These are phyloP conservation scores for Wakefieldia striispora DNA, from an alignment of 768 basidiomycete species.

Conservation along the genomic window DNA sequence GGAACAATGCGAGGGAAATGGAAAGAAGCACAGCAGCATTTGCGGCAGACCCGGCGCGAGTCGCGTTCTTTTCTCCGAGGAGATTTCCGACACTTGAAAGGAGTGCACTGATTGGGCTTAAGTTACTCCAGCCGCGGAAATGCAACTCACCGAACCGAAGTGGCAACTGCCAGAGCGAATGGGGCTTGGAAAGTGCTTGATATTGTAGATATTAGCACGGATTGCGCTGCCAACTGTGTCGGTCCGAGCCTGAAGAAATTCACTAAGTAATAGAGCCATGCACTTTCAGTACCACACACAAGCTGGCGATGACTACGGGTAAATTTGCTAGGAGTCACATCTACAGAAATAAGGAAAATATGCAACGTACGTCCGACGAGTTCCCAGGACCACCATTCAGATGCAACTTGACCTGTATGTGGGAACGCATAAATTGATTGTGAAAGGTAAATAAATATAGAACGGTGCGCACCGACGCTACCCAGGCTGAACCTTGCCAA, in stretches of 20 bases:
- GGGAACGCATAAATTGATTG: neutral
- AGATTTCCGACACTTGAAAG: constrained; percentile 78
- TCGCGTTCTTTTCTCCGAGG: constrained; percentile 74
- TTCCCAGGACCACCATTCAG: constrained; percentile 99
- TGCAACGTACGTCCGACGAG: constrained; percentile 50
- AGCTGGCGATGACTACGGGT: constrained; percentile 47
- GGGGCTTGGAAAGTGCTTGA: constrained; percentile 83
- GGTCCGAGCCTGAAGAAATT: constrained; percentile 64
- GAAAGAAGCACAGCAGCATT: constrained; percentile 65
- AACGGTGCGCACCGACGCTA: constrained; percentile 57
- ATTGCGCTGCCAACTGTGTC: constrained; percentile 80
- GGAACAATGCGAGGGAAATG: constrained; percentile 54
- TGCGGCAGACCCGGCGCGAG: constrained; percentile 68
- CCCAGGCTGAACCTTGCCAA: constrained; percentile 76
- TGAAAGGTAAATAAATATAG: neutral
- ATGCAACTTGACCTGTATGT: constrained; percentile 64
- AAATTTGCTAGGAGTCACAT: constrained; percentile 2
- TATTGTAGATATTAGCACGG: constrained; percentile 72
- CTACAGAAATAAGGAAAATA: neutral
- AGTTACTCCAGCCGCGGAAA: neutral
- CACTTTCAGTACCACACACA: constrained; percentile 33
- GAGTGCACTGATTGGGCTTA: neutral
- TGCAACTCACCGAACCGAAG: constrained; percentile 69
- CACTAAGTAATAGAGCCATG: constrained; percentile 8
- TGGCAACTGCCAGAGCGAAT: constrained; percentile 75